Evolutionary conservation across 176 grass and related monocot genomes (phyloP), one percentile per base, ranked within the genome.

Genomic region (Paspalum notatum): DNA sequence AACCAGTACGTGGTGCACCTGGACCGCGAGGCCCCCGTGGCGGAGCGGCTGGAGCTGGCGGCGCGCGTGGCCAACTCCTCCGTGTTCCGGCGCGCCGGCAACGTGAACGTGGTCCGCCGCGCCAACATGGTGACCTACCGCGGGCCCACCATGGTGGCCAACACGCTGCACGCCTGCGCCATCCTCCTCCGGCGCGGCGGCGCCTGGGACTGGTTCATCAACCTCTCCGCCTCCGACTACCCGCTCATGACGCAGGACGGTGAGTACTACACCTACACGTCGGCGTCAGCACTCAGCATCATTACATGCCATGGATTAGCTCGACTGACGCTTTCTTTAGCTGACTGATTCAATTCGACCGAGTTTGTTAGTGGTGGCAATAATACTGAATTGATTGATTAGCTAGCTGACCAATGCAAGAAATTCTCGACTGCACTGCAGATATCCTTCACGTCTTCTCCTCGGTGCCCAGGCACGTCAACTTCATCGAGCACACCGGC

Each of bases 151-250:
- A 99, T 99, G 96, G 96, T 99, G 2, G 66, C 96, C 48, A 99
- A 93, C 52, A 99, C 96, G 18, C 91, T 99, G 24, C 96, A 99
- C 58, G 90, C 96, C 27, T 93, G 90, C 53, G 96, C 96, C 44
- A 58, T 99, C 37, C 92, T 99, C 20, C 92, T 95, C 66, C 90
- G 88, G 43, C 85, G 85, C 49, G 88, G 84, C 69, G 84, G 79
- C 20, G 24, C 75, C 16, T 98, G 95, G 95, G 95, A 98, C 80
- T 98, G 95, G 92, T 98, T 95, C 80, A 98, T 98, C 83, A 98
- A 98, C 77, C 95, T 98, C 81, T 94, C 92, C 40, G 95, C 92
- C 27, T 95, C 95, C 2, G 92, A 94, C 72, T 98, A 98, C 85
- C 95, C 95, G 15, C 90, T 98, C 56, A 87, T 94, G 83, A 87